phyloP scores from a whole-genome alignment of 202 grass and related monocot genomes.

The Elaeis oleifera region DNA sequence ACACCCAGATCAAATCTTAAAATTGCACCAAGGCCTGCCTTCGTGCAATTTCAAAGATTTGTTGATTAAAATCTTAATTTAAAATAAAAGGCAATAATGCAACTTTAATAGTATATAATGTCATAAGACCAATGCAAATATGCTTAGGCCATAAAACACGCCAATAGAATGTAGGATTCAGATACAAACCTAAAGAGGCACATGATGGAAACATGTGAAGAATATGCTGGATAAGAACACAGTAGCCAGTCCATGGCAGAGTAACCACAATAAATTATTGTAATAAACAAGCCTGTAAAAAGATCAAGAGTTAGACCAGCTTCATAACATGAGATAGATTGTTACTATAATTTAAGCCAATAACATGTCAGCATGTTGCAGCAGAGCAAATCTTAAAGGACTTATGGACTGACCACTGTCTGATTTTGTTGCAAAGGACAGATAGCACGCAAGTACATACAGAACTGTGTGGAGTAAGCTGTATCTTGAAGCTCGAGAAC shows the following conservation, averaged over 20 bases:
- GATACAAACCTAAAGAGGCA: constrained; percentile 91
- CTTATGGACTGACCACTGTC: constrained; percentile 39
- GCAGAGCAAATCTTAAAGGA: not conserved
- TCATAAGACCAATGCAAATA: no score
- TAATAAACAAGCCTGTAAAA: constrained; percentile 35
- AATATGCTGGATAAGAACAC: constrained; percentile 73
- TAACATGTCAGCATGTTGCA: not conserved
- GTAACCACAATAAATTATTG: constrained; percentile 38
- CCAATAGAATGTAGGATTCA: constrained; percentile 10
- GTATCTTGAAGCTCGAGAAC: constrained; percentile 29
- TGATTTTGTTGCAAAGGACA: constrained; percentile 40
- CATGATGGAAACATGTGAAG: constrained; percentile 80
- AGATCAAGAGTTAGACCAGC: constrained; percentile 5
- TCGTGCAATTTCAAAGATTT: no score
- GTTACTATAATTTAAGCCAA: no score
- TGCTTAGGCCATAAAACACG: no score
- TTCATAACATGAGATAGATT: no score
- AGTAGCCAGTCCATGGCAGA: constrained; percentile 55
- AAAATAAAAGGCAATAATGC: no score
- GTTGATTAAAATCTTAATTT: no score
- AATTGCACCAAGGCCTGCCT: no score
- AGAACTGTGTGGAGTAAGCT: constrained; percentile 29
- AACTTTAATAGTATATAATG: no score
- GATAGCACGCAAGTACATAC: constrained; percentile 31
- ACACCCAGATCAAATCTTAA: no score